Base-by-base conservation (phyloP, 192 early-diverging fungal species). In the Backusella circina region DNA sequence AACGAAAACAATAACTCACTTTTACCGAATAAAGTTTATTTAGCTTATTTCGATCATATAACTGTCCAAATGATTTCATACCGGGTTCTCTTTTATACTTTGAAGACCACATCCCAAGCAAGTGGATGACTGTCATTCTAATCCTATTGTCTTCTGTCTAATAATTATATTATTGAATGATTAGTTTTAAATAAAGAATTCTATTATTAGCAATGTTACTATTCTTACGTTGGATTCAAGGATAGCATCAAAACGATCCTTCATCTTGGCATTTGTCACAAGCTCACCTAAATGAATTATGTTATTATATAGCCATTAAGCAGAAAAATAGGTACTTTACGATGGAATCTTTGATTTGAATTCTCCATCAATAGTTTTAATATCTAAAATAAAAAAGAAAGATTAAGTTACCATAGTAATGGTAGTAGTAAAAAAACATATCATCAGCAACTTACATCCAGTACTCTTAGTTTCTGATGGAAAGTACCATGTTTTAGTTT, bases 291-390 rank as follows among this genome's bases (percentile, higher is more conserved):
- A 6, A 33, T 30, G 13, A 41, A 41, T 1, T 5, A 37, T 38
- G n/a, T n/a, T n/a, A n/a, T n/a, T n/a, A n/a, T n/a, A n/a, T n/a
- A n/a, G n/a, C n/a, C n/a, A n/a, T n/a, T n/a, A n/a, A n/a, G n/a
- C n/a, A n/a, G n/a, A n/a, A n/a, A n/a, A n/a, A n/a, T n/a, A n/a
- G n/a, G n/a, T 44, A 44, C 41, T 41, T 28, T 80, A 74, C 80
- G 75, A 21, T 72, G 71, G 35, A 81, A 81, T 38, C 37, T 68
- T 41, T 81, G 72, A 41, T 51, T 71, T 61, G 74, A 76, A 36
- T 82, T 82, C 28, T 82, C 81, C 74, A 82, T 79, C 18, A 82
- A 54, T 16, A 82, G 38, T 38, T 82, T 82, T 10, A 82, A 70
- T 26, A 82, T 54, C 80, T 82, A 39, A 2, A 70, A 31, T 13